Evolutionary conservation across 495 filamentous ascomycete species (phyloP), one percentile per base, ranked within the genome.

Genomic region (Parathielavia hyrcaniae): DNA sequence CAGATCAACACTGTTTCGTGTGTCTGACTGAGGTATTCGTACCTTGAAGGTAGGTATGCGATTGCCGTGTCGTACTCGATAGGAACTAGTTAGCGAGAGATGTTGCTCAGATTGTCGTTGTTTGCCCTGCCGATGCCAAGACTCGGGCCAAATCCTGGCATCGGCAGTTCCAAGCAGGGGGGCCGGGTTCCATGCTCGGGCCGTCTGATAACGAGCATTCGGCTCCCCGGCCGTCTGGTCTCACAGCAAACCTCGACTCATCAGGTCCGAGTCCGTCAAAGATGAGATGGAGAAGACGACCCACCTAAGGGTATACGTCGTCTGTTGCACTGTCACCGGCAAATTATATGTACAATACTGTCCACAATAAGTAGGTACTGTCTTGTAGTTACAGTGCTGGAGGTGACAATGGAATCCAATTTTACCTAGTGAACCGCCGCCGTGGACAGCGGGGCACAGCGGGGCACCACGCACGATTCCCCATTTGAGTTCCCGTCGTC

Each of bases 401-500:
- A n/a, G n/a, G n/a, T n/a, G n/a, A n/a, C n/a, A n/a, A n/a, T n/a
- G n/a, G n/a, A n/a, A n/a, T n/a, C n/a, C n/a, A n/a, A n/a, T n/a
- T n/a, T n/a, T n/a, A n/a, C n/a, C n/a, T n/a, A n/a, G n/a, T n/a
- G n/a, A n/a, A n/a, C n/a, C n/a, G n/a, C n/a, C n/a, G n/a, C n/a
- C n/a, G n/a, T n/a, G n/a, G n/a, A n/a, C n/a, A n/a, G n/a, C n/a
- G 14, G 10, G 45, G 12, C 12, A 2, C 35, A 40, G 57, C 41
- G 57, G 50, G 57, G 57, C 57, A 5, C 23, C 26, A 50, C 57
- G 57, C 57, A 59, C 41, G 54, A 59, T 54, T 59, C 54, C 57
- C 32, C 0, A 1, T 0, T 19, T 16, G 4, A 17, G 11, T 12
- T 26, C 4, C 4, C n/a, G 1, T 5, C 26, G 6, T 30, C 26